phyloP scores from a whole-genome alignment of 2,329 filamentous ascomycete species.

The Septoria linicola region DNA sequence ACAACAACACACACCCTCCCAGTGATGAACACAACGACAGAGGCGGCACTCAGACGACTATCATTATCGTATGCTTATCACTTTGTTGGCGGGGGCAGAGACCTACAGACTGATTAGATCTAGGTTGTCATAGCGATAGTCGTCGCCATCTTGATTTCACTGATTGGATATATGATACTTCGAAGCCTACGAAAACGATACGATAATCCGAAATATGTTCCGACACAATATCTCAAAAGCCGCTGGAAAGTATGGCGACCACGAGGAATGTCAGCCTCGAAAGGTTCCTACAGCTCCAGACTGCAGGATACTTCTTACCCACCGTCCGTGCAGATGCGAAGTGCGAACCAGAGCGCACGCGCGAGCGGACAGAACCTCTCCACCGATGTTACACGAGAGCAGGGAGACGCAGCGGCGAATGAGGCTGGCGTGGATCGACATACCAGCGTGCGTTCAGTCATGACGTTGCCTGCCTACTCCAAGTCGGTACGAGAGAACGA shows the following conservation, averaged over 20 bases:
- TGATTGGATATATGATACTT: conserved; percentile 17
- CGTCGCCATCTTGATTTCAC: conserved; percentile 13
- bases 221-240: conserved; percentile 36
- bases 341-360: conserved; percentile 27
- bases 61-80: conserved; percentile 15
- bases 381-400: conserved; percentile 27
- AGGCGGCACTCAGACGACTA: conserved; percentile 12
- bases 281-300: conserved; percentile 35
- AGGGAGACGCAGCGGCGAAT: conserved; percentile 25
- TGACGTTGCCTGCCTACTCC: conserved; percentile 87
- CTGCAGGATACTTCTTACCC: conserved; percentile 33
- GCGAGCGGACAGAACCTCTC: conserved; percentile 26
- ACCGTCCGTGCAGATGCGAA: conserved; percentile 30
- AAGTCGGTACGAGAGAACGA: conserved; percentile 71
- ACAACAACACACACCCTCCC: not conserved
- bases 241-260: conserved; percentile 38
- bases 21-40: conserved; percentile 5
- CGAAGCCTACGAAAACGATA: conserved; percentile 25
- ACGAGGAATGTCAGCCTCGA: conserved; percentile 17
- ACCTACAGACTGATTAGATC: not conserved
- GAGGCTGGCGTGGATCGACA: conserved; percentile 67
- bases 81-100: not conserved
- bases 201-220: conserved; percentile 34
- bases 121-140: conserved; percentile 24
- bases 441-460: conserved; percentile 85